Base-by-base conservation (phyloP, 306 rosid species). In the Malus orientalis region DNA sequence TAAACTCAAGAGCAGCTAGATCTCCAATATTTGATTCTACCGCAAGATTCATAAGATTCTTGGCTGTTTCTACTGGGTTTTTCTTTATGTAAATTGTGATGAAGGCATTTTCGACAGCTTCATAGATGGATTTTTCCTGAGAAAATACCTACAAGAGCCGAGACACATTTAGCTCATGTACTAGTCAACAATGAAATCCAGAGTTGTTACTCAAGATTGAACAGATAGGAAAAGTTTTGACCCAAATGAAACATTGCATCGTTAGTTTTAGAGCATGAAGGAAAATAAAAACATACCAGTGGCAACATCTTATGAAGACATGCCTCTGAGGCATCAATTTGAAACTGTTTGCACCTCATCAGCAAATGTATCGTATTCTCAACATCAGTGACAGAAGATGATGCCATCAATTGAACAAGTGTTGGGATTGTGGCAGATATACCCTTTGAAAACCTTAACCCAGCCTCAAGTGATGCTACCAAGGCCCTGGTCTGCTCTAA, bases 391-490 rank as follows among this genome's bases (percentile, higher is more conserved):
- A 86, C 96, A 59, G 96, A 91, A 77, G 97, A 85, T 65, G 98
- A 94, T 23, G 97, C 97, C 98, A 94, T 94, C 86, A 94, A 83
- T 59, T 94, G 98, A 81, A 90, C 88, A 73, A 94, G 95, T 65
- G 93, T 90, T 49, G 96, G 93, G 93, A 91, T 90, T 59, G 86
- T 79, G 69, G 88, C 88, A 64, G 88, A 87, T 62, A 94, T 80
- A 81, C 96, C 90, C 82, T 85, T 89, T 11, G 97, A 91, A 84
- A 94, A 94, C 78, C 96, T 88, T 78, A 92, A 74, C 51, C 97
- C 98, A 68, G 98, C 90, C 88, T 89, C 96, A 76, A 94, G 96
- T 3, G 98, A 94, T 69, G 98, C 98, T 75, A 94, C 96, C 87
- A 94, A 86, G 63, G 95, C 98, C 87, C 96, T 90, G 13, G 93